Base-by-base conservation (phyloP, 2,329 filamentous ascomycete species). In the Sarocladium kiliense region DNA sequence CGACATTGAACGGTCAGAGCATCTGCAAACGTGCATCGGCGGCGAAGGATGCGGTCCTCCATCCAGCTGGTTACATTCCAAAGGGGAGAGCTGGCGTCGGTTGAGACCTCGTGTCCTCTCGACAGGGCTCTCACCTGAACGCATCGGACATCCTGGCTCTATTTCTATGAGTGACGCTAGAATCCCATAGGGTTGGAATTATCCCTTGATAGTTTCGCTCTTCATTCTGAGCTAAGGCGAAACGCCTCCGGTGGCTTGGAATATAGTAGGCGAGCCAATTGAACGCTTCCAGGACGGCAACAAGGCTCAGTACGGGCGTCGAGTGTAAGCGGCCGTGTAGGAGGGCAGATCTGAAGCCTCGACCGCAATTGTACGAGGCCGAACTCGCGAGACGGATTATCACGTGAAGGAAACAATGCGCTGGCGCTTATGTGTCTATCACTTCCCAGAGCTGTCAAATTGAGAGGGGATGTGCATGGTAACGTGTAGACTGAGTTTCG, bases 291-390 rank as follows among this genome's bases (percentile, higher is more conserved):
- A 27, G 9, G 18, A 18, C 7, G 19, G 7, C 12, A 23, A 21
- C 4, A 21, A 44, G 41, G 18, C 18, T 21, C 19, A 9, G 16
- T 10, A 44, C 41, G 21, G 18, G 41, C 21, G 4, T 47, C 16
- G 44, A 10, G 44, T n/a, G 44, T 27, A 47, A 47, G 44, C 44
- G 44, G 44, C 3, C 44, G 44, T 47, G 44, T 47, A 47, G 44
- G 41, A 44, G 10, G 41, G 41, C 41, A 21, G 41, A 44, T 18
- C n/a, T 41, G 18, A 44, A 23, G 5, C 7, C 21, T 25, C 18
- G 9, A 9, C 7, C 4, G 21, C 18, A 18, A 44, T 9, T 16
- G 18, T 10, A 39, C 7, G n/a, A 16, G 5, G 5, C 5, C 16
- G 36, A n/a, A 39, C 7, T 6, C 36, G 36, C 12, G 12, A 19